Evolutionary conservation across 352 stramenopile genomes (phyloP).

Genomic region (Hyphochytrium catenoides): DNA sequence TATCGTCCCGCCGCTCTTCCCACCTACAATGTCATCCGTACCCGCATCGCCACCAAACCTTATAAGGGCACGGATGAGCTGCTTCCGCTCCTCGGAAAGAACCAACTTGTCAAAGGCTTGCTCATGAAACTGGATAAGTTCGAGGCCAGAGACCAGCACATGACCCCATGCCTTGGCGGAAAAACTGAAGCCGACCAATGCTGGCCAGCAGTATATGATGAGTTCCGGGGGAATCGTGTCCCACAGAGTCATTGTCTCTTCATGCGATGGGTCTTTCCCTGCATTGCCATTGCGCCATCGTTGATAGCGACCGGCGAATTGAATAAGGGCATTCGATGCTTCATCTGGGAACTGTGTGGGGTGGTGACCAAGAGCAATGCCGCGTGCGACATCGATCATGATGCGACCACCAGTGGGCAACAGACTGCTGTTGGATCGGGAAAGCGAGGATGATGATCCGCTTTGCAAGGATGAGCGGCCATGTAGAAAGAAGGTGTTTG

Average conservation of each 20-base stretch:
- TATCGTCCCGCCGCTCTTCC: slow-evolving; percentile 19
- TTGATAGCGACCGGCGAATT: slow-evolving; percentile 18
- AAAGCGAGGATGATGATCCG: no score
- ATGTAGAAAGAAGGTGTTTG: no score
- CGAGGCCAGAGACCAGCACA: slow-evolving; percentile 18
- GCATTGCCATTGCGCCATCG: slow-evolving; percentile 10
- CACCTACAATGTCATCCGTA: slow-evolving; percentile 21
- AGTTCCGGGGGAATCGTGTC: slow-evolving; percentile 14
- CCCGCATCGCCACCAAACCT: slow-evolving; percentile 10
- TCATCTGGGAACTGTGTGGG: slow-evolving; percentile 14
- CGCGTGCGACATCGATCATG: slow-evolving; percentile 19
- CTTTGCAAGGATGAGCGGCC: no score
- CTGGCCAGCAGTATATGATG: slow-evolving; percentile 16
- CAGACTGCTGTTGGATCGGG: no score
- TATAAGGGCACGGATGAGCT: slow-evolving; percentile 19
- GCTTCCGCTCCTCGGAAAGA: slow-evolving; percentile 13
- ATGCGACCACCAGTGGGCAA: slow-evolving; percentile 14
- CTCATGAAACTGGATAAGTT: slow-evolving; percentile 15
- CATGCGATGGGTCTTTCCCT: slow-evolving; percentile 5
- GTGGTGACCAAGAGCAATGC: slow-evolving; percentile 13
- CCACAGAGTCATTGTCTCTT: slow-evolving; percentile 10
- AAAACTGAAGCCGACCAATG: slow-evolving; percentile 18
- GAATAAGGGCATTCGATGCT: slow-evolving; percentile 16
- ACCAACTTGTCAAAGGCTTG: slow-evolving; percentile 19
- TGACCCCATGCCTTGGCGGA: slow-evolving; percentile 18